phyloP scores from a whole-genome alignment of 2,329 filamentous ascomycete genomes.

The Penicillium sp. region DNA sequence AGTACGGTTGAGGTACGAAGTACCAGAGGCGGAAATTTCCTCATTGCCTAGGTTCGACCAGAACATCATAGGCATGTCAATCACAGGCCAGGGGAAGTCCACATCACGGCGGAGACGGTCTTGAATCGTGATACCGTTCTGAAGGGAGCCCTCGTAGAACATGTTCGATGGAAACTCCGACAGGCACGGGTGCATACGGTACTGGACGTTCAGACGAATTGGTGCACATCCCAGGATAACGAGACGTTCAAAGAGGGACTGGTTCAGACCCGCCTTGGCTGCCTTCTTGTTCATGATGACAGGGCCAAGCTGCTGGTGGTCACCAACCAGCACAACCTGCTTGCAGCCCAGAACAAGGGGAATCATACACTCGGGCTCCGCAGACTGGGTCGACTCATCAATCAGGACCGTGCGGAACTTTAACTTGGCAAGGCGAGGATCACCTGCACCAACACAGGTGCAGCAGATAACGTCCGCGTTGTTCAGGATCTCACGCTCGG shows the following conservation, averaged over 20 bases:
- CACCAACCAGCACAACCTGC: constrained; percentile 96
- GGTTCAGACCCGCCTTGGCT: constrained; percentile 93
- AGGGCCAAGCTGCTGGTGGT: constrained; percentile 95
- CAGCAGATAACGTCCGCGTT: constrained; percentile 99
- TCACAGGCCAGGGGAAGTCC: constrained; percentile 96
- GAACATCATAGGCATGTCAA: constrained; percentile 98
- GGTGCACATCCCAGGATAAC: constrained; percentile 88
- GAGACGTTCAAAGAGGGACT: constrained; percentile 95
- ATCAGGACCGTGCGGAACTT: constrained; percentile 98
- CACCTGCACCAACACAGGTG: constrained; percentile 94
- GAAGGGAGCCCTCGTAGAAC: constrained; percentile 97
- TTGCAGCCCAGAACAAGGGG: constrained; percentile 95
- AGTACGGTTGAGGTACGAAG: constrained; percentile 95
- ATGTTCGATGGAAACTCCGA: constrained; percentile 98
- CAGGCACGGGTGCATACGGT: constrained; percentile 97
- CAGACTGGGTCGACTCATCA: constrained; percentile 96
- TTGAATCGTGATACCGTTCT: constrained; percentile 91
- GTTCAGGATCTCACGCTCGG: constrained; percentile 89
- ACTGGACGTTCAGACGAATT: constrained; percentile 93
- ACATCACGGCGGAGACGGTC: constrained; percentile 88
- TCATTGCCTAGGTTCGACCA: constrained; percentile 98
- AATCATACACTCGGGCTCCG: constrained; percentile 98
- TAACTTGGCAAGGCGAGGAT: constrained; percentile 92
- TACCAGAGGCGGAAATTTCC: constrained; percentile 96
- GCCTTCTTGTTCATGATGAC: constrained; percentile 99